phyloP scores from a whole-genome alignment of 208 protist genomes.

The Phytomonas sp. region DNA sequence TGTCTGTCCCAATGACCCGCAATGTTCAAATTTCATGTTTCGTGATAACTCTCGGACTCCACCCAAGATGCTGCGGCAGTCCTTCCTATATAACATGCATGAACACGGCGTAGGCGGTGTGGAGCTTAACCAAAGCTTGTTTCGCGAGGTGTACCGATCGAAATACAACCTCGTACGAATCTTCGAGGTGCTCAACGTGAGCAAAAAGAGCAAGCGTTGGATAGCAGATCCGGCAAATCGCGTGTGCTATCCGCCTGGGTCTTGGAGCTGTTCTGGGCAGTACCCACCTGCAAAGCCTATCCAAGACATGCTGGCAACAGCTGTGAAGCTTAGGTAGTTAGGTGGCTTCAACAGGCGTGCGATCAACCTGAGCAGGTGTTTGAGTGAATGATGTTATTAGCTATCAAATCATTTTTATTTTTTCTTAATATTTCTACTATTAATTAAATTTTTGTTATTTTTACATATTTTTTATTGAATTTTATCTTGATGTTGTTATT shows the following conservation, averaged over 20 bases:
- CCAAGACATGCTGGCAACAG: constrained; percentile 51
- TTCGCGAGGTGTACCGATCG: constrained; percentile 90
- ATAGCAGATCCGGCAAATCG: constrained; percentile 42
- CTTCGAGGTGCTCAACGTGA: constrained; percentile 92
- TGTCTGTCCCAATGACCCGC: constrained; percentile 60
- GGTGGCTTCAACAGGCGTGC: constrained; percentile 42
- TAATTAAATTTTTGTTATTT: constrained; percentile 7
- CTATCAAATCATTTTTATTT: constrained; percentile 4
- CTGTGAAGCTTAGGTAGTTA: constrained; percentile 38
- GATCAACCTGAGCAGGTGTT: constrained; percentile 10
- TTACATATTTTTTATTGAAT: constrained; percentile 7
- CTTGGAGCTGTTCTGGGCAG: constrained; percentile 61
- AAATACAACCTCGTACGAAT: constrained; percentile 95
- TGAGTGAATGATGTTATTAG: background rate
- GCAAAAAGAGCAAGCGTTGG: constrained; percentile 49
- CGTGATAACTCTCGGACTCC: constrained; percentile 11
- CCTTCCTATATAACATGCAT: constrained; percentile 61
- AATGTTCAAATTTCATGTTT: constrained; percentile 45
- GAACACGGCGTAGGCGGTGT: constrained; percentile 5
- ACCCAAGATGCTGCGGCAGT: constrained; percentile 36
- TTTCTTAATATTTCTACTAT: constrained; percentile 6
- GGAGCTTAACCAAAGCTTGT: constrained; percentile 19
- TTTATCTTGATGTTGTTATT: constrained; percentile 4
- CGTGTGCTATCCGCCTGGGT: constrained; percentile 42
- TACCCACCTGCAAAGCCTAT: constrained; percentile 68